Evolutionary conservation across 208 protist genomes (phyloP), one percentile per base, ranked within the genome.

Genomic region (Strigomonas galati): DNA sequence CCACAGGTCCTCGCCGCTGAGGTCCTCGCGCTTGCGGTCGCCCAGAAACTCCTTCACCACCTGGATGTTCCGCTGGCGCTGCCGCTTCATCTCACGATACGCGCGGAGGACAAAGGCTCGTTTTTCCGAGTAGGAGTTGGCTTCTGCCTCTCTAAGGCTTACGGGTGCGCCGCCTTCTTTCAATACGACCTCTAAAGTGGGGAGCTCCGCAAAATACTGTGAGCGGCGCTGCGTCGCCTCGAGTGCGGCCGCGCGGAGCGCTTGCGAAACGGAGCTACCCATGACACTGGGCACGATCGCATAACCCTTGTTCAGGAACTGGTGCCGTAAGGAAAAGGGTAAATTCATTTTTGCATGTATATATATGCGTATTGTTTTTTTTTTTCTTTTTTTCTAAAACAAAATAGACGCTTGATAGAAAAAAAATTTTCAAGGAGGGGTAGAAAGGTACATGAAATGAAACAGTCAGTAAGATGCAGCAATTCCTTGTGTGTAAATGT

Each of bases 1-100:
- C 79, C 76, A 85, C 70, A 95, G 46, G 43, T 93, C 87, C 26
- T 92, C 90, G 0, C 77, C 76, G 57, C 46, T 84, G 24, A 92
- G 71, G 21, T 84, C 67, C 27, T 82, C 74, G 21, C 74, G 69
- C 12, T 76, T 72, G n/a, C 85, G 78, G 51, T 81, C 85, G 21
- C 72, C 69, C 17, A 92, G 57, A 60, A 92, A 74, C 19, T 66
- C 55, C 44, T 21, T 30, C 28, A 23, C 53, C 10, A 58, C 64
- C 28, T 70, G 84, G 2, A 59, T 51, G 21, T 66, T 67, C 43
- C 62, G 65, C 28, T 85, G 67, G 44, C 65, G 70, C 17, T 75
- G 78, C 48, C 78, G 61, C 10, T 77, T 64, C 40, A 78, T 57
- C 52, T 74, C 68, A 3, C 67, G 64, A 56, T 82, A 89, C 65